phyloP scores from a whole-genome alignment of 495 filamentous ascomycete genomes.

The Achaetomiella virescens region DNA sequence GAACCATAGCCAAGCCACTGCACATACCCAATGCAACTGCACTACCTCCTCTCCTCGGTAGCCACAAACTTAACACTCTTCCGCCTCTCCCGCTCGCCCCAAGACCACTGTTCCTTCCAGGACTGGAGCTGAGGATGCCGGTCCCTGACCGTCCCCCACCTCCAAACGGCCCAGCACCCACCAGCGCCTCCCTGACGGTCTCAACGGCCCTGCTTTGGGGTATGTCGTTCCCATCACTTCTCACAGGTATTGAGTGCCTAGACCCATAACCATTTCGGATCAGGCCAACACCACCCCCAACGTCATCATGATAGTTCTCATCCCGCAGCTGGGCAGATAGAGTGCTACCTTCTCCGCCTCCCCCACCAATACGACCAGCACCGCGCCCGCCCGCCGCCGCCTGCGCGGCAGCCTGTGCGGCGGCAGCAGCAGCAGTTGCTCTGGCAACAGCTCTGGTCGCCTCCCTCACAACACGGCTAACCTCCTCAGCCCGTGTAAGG shows the following conservation, averaged over 20 bases:
- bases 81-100: slow-evolving; percentile 39
- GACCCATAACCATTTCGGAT: slow-evolving; percentile 16
- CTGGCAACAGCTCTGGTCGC: slow-evolving; percentile 27
- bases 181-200: slow-evolving; percentile 41
- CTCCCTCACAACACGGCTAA: slow-evolving; percentile 37
- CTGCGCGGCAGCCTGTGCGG: neutral
- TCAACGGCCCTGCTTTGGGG: slow-evolving; percentile 51
- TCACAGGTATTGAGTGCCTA: neutral
- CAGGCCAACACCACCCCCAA: slow-evolving; percentile 20
- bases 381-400: neutral
- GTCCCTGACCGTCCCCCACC: slow-evolving; percentile 6
- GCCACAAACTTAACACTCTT: slow-evolving; percentile 51
- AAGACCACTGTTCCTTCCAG: slow-evolving; percentile 24
- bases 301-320: slow-evolving; percentile 1
- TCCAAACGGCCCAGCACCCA: neutral
- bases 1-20: too few relatives aligned
- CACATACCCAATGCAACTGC: neutral
- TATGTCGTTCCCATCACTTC: slow-evolving; percentile 36
- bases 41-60: slow-evolving; percentile 18
- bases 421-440: slow-evolving; percentile 1
- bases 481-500: slow-evolving; percentile 34
- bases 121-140: slow-evolving; percentile 41
- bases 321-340: neutral
- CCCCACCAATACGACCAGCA: neutral
- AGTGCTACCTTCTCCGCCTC: neutral